phyloP scores from a whole-genome alignment of 805 yeast species.

The Torulaspora quercuum region DNA sequence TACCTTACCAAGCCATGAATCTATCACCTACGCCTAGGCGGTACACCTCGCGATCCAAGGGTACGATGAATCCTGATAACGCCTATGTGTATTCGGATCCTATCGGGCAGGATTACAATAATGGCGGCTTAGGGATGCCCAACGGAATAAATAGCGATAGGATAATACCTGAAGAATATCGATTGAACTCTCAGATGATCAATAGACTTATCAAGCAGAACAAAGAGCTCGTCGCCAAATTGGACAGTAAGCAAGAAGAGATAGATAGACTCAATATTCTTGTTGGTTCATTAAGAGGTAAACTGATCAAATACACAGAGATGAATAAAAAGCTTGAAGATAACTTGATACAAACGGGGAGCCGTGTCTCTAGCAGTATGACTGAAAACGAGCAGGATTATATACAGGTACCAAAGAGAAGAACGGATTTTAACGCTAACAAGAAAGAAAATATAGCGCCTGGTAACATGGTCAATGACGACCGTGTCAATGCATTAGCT shows the following conservation, averaged over 20 bases:
- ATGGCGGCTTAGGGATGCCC: constrained; percentile 3
- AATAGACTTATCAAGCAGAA: constrained; percentile 39
- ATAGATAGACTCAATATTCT: constrained; percentile 33
- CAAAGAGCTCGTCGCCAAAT: constrained; percentile 35
- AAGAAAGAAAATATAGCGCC: constrained; percentile 18
- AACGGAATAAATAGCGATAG: constrained; percentile 10
- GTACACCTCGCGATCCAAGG: constrained; percentile 20
- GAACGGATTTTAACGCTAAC: constrained; percentile 16
- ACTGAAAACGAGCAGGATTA: constrained; percentile 23
- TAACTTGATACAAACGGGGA: constrained; percentile 3
- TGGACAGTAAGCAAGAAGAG: constrained; percentile 33
- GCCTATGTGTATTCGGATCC: constrained; percentile 16
- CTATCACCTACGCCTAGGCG: constrained; percentile 35
- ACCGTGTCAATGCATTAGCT: constrained; percentile 19
- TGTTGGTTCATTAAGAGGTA: constrained; percentile 36
- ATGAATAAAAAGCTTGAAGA: constrained; percentile 24
- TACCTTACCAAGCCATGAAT: too few relatives aligned
- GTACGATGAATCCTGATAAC: constrained; percentile 6
- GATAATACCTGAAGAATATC: constrained; percentile 37
- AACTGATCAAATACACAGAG: constrained; percentile 38
- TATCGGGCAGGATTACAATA: constrained; percentile 7
- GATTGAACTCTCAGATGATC: constrained; percentile 37
- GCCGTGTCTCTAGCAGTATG: constrained; percentile 13
- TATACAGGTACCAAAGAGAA: constrained; percentile 28
- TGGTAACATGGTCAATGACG: constrained; percentile 15